These are phyloP conservation scores for Xylariaceae sp. DNA, from an alignment of 2,329 filamentous ascomycete species.

Conservation along the genomic window DNA sequence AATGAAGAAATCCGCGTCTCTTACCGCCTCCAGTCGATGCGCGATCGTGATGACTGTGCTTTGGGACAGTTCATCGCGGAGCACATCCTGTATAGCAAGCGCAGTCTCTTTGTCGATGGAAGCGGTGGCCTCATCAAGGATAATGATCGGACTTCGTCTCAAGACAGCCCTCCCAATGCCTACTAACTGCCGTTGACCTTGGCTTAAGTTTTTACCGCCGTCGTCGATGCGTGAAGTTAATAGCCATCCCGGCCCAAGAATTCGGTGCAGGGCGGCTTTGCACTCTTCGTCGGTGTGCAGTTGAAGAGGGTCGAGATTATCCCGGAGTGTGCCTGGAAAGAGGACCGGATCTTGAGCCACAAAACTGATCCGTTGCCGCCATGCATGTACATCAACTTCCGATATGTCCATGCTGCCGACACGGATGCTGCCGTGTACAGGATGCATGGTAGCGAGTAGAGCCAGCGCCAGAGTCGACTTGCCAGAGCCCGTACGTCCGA, in stretches of 20 bases:
- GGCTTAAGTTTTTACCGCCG: slow-evolving; percentile 60
- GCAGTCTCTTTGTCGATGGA: slow-evolving; percentile 61
- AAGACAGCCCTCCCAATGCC: slow-evolving; percentile 60
- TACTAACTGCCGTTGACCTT: slow-evolving; percentile 62
- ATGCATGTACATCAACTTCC: slow-evolving; percentile 50
- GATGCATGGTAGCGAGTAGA: slow-evolving; percentile 55
- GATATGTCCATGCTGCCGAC: slow-evolving; percentile 55
- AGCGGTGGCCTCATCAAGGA: slow-evolving; percentile 64
- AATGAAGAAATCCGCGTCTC: slow-evolving; percentile 55
- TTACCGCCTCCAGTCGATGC: slow-evolving; percentile 62
- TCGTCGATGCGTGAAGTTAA: slow-evolving; percentile 54
- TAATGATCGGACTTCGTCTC: slow-evolving; percentile 58
- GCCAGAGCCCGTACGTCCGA: slow-evolving; percentile 81
- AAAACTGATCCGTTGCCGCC: slow-evolving; percentile 58
- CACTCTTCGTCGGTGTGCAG: slow-evolving; percentile 55
- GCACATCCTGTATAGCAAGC: slow-evolving; percentile 53
- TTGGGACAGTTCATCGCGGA: slow-evolving; percentile 51
- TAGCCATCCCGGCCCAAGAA: slow-evolving; percentile 51
- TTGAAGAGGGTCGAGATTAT: slow-evolving; percentile 67
- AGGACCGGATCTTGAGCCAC: slow-evolving; percentile 64
- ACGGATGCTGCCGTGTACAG: slow-evolving; percentile 48
- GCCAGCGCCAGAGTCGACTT: slow-evolving; percentile 74
- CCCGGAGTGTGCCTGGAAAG: slow-evolving; percentile 56
- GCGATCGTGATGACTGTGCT: slow-evolving; percentile 66
- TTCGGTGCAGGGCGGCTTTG: slow-evolving; percentile 53